A percentile compares a stretch with the other conserved stretches of the same genome.
Evolutionary conservation across 768 basidiomycete species (phyloP).

Genomic region (Naganishia randhawae): DNA sequence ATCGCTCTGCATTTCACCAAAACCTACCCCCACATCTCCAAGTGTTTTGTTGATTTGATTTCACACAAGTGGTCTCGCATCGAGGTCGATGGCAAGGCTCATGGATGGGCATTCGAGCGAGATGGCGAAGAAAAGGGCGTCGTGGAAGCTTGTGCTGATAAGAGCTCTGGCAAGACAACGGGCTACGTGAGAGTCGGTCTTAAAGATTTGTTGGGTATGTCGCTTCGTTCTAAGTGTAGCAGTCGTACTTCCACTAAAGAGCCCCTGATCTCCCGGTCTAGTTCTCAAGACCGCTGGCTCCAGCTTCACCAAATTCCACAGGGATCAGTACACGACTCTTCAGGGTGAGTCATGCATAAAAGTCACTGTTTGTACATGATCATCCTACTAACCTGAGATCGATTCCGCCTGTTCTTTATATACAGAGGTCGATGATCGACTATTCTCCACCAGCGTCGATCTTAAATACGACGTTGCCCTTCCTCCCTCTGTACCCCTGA

Average conservation of each 20-base stretch:
- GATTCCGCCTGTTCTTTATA: background rate
- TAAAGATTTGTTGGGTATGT: conserved; percentile 72
- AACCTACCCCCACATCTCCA: conserved; percentile 71
- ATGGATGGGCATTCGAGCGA: conserved; percentile 76
- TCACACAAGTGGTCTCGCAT: conserved; percentile 83
- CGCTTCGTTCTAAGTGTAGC: background rate
- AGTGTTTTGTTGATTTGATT: conserved; percentile 66
- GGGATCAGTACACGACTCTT: conserved; percentile 79
- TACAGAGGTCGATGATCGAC: conserved; percentile 71
- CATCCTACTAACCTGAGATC: background rate
- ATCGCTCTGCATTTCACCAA: conserved; percentile 76
- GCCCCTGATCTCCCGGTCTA: conserved; percentile 25
- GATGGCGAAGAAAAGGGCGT: conserved; percentile 87
- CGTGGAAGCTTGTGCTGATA: conserved; percentile 61
- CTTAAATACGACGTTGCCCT: conserved; percentile 63
- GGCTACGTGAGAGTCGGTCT: conserved; percentile 68
- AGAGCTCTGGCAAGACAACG: conserved; percentile 58
- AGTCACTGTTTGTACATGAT: background rate
- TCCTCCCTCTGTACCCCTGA: conserved; percentile 42
- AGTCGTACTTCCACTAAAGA: background rate
- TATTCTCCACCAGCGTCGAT: conserved; percentile 85
- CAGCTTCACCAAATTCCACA: conserved; percentile 72
- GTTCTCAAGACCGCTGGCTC: conserved; percentile 89
- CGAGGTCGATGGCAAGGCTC: conserved; percentile 55
- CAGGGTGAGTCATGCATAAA: conserved; percentile 49